Percentiles rank a stretch among this genome's conserved stretches.
Conservation (phyloP, 176 grass and related monocot species). For the Oryza meyeriana region DNA sequence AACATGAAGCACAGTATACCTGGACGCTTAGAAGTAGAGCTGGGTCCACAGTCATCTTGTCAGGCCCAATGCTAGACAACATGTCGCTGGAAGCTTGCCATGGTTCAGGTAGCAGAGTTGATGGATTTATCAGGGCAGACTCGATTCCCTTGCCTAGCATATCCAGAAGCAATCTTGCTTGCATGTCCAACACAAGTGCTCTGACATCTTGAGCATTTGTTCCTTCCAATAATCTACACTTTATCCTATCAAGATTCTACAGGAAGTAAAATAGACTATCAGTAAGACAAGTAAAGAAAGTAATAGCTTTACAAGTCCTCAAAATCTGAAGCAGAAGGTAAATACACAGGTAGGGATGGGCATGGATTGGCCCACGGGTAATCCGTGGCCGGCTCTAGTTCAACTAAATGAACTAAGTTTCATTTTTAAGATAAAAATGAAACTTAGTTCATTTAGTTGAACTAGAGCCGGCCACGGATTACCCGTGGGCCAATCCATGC, state of each 20-base stretch:
- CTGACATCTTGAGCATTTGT: slow-evolving; percentile 99
- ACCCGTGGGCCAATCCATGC: no score
- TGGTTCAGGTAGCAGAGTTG: slow-evolving; percentile 85
- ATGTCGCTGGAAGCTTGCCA: slow-evolving; percentile 87
- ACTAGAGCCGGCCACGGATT: no score
- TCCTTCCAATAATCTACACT: slow-evolving; percentile 95
- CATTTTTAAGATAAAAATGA: no score
- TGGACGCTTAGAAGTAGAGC: slow-evolving; percentile 79
- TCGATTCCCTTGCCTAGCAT: slow-evolving; percentile 99
- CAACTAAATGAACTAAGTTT: no score
- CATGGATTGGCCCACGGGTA: no score
- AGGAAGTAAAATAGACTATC: slow-evolving; percentile 10
- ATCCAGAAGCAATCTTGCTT: slow-evolving; percentile 95
- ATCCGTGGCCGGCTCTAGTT: no score
- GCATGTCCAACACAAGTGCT: slow-evolving; percentile 99
- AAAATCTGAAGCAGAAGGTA: slow-evolving; percentile 13
- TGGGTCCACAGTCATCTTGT: slow-evolving; percentile 93
- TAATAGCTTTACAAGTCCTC: slow-evolving; percentile 9
- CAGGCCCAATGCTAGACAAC: slow-evolving; percentile 83
- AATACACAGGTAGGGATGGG: no score
- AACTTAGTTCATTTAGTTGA: no score
- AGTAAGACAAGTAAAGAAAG: slow-evolving; percentile 1
- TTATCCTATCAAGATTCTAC: slow-evolving; percentile 99
- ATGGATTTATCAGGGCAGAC: slow-evolving; percentile 87
- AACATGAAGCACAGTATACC: slow-evolving; percentile 39